Conservation (phyloP, 2,329 filamentous ascomycete species). For the Colletotrichum neosansevieriae region DNA sequence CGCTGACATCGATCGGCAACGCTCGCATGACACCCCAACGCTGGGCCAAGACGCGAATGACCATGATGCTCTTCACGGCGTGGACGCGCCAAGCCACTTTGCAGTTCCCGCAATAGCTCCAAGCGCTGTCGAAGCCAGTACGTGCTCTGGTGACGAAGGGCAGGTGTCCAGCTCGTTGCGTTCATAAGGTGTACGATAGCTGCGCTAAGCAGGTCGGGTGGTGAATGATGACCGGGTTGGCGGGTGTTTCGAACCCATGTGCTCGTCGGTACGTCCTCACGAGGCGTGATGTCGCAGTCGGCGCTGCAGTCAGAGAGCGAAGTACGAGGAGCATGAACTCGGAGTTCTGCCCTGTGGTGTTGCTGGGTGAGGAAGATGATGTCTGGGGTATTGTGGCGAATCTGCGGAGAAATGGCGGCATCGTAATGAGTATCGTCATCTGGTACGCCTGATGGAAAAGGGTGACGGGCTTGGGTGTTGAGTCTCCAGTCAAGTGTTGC, state of each 20-base stretch:
- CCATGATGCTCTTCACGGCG: conserved; percentile 24
- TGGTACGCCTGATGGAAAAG: conserved; percentile 41
- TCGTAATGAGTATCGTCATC: conserved; percentile 40
- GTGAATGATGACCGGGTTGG: conserved; percentile 40
- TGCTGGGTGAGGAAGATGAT: not conserved
- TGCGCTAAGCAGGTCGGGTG: conserved; percentile 41
- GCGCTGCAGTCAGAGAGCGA: conserved; percentile 38
- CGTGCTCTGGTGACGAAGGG: conserved; percentile 36
- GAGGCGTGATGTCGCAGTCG: conserved; percentile 32
- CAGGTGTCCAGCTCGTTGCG: conserved; percentile 32
- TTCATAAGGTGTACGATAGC: conserved; percentile 41
- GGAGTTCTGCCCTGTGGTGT: conserved; percentile 9
- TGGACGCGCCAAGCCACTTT: conserved; percentile 21
- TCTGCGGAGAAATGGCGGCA: conserved; percentile 40
- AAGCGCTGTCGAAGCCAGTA: conserved; percentile 40
- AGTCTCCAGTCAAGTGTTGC: conserved; percentile 28
- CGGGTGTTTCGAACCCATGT: conserved; percentile 30
- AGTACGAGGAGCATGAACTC: conserved; percentile 38
- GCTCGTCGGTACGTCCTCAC: conserved; percentile 36
- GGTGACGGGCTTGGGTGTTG: conserved; percentile 37
- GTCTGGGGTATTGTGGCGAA: conserved; percentile 32
- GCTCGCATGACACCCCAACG: conserved; percentile 35
- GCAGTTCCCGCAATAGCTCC: conserved; percentile 30
- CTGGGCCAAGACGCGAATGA: conserved; percentile 29
- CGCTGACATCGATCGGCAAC: conserved; percentile 21